Percentiles rank a stretch among this genome's conserved stretches.
phyloP scores from a whole-genome alignment of 2,329 filamentous ascomycete genomes.

The Boeremia lycopersici region DNA sequence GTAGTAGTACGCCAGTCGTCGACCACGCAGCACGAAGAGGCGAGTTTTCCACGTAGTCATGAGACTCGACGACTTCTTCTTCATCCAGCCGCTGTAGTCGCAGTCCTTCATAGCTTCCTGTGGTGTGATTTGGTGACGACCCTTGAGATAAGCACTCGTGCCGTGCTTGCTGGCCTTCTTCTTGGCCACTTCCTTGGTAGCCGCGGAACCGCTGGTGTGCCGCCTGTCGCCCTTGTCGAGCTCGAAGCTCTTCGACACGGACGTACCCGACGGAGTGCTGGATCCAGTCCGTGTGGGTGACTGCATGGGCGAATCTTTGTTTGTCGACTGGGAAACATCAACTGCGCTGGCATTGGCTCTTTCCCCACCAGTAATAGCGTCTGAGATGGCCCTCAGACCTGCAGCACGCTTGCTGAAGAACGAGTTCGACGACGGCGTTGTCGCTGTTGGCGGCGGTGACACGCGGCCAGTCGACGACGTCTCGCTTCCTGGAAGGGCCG shows the following conservation, averaged over 20 bases:
- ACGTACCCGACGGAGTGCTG: slow-evolving; percentile 64
- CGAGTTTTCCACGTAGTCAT: slow-evolving; percentile 98
- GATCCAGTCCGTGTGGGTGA: slow-evolving; percentile 81
- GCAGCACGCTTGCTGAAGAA: slow-evolving; percentile 56
- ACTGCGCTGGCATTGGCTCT: slow-evolving; percentile 56
- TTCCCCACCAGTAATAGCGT: slow-evolving; percentile 64
- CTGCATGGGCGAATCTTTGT: slow-evolving; percentile 59
- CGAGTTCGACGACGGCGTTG: slow-evolving; percentile 36
- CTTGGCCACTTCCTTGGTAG: slow-evolving; percentile 42
- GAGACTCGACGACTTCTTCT: slow-evolving; percentile 93
- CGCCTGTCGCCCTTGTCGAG: slow-evolving; percentile 70
- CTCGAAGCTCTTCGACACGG: slow-evolving; percentile 72
- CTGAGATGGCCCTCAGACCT: slow-evolving; percentile 87
- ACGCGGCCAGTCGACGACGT: slow-evolving; percentile 55
- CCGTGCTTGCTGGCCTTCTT: slow-evolving; percentile 81
- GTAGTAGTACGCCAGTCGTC: slow-evolving; percentile 94
- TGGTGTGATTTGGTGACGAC: slow-evolving; percentile 79
- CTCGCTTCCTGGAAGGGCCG: slow-evolving; percentile 53
- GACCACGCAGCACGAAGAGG: slow-evolving; percentile 91
- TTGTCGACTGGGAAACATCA: slow-evolving; percentile 48
- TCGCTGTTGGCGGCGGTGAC: slow-evolving; percentile 50
- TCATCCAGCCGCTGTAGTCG: slow-evolving; percentile 99
- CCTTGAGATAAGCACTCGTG: slow-evolving; percentile 91
- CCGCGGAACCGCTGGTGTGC: slow-evolving; percentile 52
- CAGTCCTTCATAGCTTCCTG: slow-evolving; percentile 82